Conservation (phyloP, 139 green algal species). For the Micractinium sp. region DNA sequence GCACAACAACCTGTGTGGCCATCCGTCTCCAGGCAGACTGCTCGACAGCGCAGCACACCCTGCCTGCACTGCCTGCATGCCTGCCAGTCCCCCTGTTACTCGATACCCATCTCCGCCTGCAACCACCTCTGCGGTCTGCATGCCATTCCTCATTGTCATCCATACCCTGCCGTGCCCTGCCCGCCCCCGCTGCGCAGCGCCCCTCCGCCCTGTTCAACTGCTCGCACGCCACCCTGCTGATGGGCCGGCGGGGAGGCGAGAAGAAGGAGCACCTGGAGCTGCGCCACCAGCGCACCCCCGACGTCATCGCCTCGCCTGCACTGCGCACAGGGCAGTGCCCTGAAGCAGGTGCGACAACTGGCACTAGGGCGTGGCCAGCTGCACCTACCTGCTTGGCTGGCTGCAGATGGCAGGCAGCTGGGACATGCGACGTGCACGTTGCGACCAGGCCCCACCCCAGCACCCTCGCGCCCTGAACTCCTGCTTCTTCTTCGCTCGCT, state of each 20-base stretch:
- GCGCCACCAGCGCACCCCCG: conserved; percentile 87
- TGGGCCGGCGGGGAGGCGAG: conserved; percentile 2
- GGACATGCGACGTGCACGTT: too few species aligned
- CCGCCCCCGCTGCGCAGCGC: neutral
- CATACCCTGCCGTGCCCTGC: too few species aligned
- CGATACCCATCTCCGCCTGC: neutral
- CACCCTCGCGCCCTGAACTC: neutral
- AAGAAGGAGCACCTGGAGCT: conserved; percentile 73
- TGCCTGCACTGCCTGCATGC: neutral
- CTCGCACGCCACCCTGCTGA: conserved; percentile 18
- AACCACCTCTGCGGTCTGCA: too few species aligned
- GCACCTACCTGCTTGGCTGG: neutral
- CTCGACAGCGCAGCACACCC: too few species aligned
- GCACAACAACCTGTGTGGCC: too few species aligned
- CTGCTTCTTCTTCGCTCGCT: neutral
- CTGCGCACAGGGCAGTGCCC: neutral
- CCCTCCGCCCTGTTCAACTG: neutral
- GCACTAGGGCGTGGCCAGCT: neutral
- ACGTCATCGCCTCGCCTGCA: conserved; percentile 64
- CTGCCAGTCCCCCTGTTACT: neutral
- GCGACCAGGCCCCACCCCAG: too few species aligned
- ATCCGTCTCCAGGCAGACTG: too few species aligned
- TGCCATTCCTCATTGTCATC: too few species aligned
- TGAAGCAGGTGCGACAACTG: neutral
- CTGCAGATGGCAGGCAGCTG: neutral